phyloP scores from a whole-genome alignment of 1,284 basidiomycete species.

The Xerocomus nothofagi region DNA sequence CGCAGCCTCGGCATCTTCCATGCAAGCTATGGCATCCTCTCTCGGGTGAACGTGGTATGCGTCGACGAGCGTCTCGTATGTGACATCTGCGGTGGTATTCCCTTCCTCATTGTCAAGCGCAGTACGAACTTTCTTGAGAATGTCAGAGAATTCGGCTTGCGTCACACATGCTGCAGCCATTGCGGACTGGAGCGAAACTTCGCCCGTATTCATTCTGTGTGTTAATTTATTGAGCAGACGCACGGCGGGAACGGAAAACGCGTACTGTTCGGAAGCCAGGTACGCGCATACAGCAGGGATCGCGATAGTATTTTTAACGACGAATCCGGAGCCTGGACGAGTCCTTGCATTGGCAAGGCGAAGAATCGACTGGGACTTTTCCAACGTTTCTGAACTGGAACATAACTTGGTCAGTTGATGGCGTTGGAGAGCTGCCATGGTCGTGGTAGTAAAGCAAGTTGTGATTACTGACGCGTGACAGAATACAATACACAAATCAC shows the following conservation, averaged over 20 bases:
- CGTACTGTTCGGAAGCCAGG: slow-evolving; percentile 33
- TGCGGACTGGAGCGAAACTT: slow-evolving; percentile 31
- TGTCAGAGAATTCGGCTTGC: slow-evolving; percentile 20
- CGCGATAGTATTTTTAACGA: slow-evolving; percentile 21
- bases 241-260: neutral
- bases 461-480: neutral
- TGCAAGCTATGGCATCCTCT: slow-evolving; percentile 25
- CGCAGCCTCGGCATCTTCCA: slow-evolving; percentile 28
- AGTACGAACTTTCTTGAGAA: slow-evolving; percentile 24
- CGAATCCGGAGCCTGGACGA: slow-evolving; percentile 30
- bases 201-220: slow-evolving; percentile 26
- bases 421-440: slow-evolving; percentile 23
- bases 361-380: slow-evolving; percentile 27
- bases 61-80: slow-evolving; percentile 28
- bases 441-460: neutral
- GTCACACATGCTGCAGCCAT: slow-evolving; percentile 26
- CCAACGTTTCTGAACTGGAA: slow-evolving; percentile 20
- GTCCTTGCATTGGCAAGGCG: slow-evolving; percentile 27
- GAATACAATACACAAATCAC: neutral
- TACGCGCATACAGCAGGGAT: slow-evolving; percentile 34
- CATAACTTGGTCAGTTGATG: slow-evolving; percentile 22
- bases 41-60: slow-evolving; percentile 12
- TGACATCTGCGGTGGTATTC: neutral
- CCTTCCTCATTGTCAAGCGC: slow-evolving; percentile 16
- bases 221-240: neutral